A percentile compares a stretch with the other conserved stretches of the same genome.
These are phyloP conservation scores for Podaxis sp. DNA, from an alignment of 768 basidiomycete species.

Conservation along the genomic window DNA sequence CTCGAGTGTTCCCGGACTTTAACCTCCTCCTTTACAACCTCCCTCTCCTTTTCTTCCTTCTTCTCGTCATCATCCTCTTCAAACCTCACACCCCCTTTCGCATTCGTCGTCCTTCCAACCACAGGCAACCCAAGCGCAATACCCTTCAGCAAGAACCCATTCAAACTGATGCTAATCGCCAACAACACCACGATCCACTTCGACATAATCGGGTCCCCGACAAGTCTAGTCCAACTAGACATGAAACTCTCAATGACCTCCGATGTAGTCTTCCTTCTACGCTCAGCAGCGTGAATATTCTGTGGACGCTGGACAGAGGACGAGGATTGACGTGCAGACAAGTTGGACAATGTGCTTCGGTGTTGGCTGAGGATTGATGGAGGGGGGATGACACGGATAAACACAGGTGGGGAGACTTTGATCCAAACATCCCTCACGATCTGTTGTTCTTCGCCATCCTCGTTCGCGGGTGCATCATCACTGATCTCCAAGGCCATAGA, in stretches of 20 bases:
- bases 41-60: conserved; percentile 9
- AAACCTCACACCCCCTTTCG: conserved; percentile 24
- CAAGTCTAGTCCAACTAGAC: conserved; percentile 84
- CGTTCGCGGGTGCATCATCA: conserved; percentile 4
- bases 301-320: not conserved
- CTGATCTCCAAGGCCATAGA: conserved; percentile 14
- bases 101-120: conserved; percentile 15
- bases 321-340: not conserved
- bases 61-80: conserved; percentile 24
- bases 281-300: not conserved
- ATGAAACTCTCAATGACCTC: conserved; percentile 81
- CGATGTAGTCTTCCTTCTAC: conserved; percentile 24
- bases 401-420: conserved; percentile 57
- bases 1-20: not conserved
- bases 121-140: conserved; percentile 55
- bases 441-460: conserved; percentile 10
- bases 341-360: not conserved
- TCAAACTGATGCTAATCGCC: conserved; percentile 81
- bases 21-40: conserved; percentile 1
- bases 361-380: conserved; percentile 11
- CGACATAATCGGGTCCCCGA: conserved; percentile 89
- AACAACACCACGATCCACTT: conserved; percentile 94
- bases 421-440: conserved; percentile 42
- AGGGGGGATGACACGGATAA: conserved; percentile 43
- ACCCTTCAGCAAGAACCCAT: conserved; percentile 90